Evolutionary conservation across 176 grass and related monocot genomes (phyloP), one percentile per base, ranked within the genome.

Genomic region (Musa beccarii): DNA sequence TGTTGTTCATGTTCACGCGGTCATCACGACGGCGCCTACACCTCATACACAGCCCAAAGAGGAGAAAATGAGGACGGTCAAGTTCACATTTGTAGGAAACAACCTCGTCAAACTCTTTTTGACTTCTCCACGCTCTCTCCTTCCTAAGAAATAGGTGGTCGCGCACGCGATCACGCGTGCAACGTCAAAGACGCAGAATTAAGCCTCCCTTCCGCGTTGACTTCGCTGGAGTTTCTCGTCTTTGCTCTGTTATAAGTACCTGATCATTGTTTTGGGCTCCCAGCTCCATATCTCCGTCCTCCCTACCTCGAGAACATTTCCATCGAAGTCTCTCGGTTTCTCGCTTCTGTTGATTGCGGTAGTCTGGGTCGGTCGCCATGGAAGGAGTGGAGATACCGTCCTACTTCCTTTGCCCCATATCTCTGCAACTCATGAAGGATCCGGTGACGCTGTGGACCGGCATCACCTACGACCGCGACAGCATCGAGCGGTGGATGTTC

Each of bases 401-500:
- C 9, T 76, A 53, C 56, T 76, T 76, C 59, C 75, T 76, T 43
- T 65, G 75, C 43, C 75, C 75, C 0, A 76, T 76, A n/a, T 76
- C 75, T 26, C 75, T 76, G 34, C 59, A 76, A 16, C 57, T 76
- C 11, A 76, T 76, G 75, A 63, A 59, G 13, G 75, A 76, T 65
- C 75, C 75, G 2, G 59, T 76, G n/a, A 65, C 59, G 2, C 75
- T 76, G 11, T 20, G 59, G 10, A 76, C 75, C 56, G 75, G 75
- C 34, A 65, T 76, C 75, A 76, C 75, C 75, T 76, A 64, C 49
- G 75, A 76, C 59, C 75, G 75, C 12, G 75, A 76, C 57, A 76
- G 75, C 75, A 76, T 76, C 75, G 59, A 65, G n/a, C 57, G 19
- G n/a, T 76, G 59, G 63, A 66, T 66, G 23, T 28, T 29, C 22